phyloP scores from a whole-genome alignment of 1,284 basidiomycete genomes.

The Ceratobasidium sp. region DNA sequence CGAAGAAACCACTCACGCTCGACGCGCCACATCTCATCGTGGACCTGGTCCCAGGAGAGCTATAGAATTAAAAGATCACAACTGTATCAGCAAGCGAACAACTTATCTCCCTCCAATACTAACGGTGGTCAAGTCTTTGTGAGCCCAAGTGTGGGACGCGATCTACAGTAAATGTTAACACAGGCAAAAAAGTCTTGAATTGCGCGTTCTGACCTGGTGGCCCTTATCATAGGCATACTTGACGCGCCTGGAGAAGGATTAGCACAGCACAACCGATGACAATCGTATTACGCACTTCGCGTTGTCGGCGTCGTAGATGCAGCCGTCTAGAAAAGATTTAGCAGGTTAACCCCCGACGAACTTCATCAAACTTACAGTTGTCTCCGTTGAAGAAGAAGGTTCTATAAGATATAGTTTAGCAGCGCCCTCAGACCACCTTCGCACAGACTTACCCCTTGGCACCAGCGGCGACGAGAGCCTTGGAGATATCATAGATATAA shows the following conservation, averaged over 20 bases:
- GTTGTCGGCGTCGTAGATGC: slow-evolving; percentile 48
- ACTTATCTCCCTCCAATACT: not conserved
- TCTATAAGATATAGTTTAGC: not conserved
- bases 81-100: not conserved
- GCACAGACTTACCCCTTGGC: slow-evolving; percentile 43
- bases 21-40: slow-evolving; percentile 42
- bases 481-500: slow-evolving; percentile 42
- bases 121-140: slow-evolving; percentile 18
- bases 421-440: slow-evolving; percentile 9
- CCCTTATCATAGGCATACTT: slow-evolving; percentile 44
- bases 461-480: slow-evolving; percentile 43
- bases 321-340: slow-evolving; percentile 14
- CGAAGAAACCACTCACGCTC: slow-evolving; percentile 15
- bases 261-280: not conserved
- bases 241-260: slow-evolving; percentile 18
- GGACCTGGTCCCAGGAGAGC: slow-evolving; percentile 44
- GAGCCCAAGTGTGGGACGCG: slow-evolving; percentile 47
- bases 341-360: not conserved
- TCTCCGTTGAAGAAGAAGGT: slow-evolving; percentile 35
- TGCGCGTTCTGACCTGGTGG: slow-evolving; percentile 36
- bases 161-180: slow-evolving; percentile 30
- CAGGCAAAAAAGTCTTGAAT: not conserved
- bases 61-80: not conserved
- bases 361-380: slow-evolving; percentile 23
- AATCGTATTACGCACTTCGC: not conserved